phyloP scores from a whole-genome alignment of 805 yeast genomes.

The Monosporozyma yasuniensis region DNA sequence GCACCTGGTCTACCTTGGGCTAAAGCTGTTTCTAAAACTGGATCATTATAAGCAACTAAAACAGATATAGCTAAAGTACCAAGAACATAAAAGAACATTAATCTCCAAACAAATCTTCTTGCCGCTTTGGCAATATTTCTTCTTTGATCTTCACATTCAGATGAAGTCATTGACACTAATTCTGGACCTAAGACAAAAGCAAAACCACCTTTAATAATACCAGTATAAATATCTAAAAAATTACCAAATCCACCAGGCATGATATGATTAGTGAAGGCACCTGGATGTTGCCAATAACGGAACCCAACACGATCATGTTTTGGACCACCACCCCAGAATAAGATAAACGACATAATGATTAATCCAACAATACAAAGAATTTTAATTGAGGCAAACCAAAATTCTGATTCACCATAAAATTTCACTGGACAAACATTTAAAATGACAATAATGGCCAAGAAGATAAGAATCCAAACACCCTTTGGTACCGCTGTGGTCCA shows the following conservation, averaged over 20 bases:
- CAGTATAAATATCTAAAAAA: conserved; percentile 56
- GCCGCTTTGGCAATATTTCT: conserved; percentile 55
- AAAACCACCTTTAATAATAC: conserved; percentile 54
- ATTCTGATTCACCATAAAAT: conserved; percentile 35
- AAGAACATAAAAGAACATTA: conserved; percentile 49
- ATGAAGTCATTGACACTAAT: conserved; percentile 46
- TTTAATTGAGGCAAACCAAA: conserved; percentile 37
- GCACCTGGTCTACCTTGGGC: conserved; percentile 48
- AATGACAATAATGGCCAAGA: conserved; percentile 38
- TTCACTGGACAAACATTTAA: conserved; percentile 47
- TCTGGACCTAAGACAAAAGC: conserved; percentile 59
- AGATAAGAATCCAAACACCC: conserved; percentile 52
- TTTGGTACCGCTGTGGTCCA: conserved; percentile 46
- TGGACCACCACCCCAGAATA: conserved; percentile 44
- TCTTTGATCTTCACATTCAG: conserved; percentile 54
- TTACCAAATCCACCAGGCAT: conserved; percentile 49
- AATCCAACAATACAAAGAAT: conserved; percentile 39
- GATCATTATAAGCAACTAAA: conserved; percentile 47
- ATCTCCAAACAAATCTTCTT: conserved; percentile 49
- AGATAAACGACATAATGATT: conserved; percentile 36
- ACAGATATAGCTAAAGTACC: conserved; percentile 52
- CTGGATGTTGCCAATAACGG: conserved; percentile 57
- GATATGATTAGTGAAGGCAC: conserved; percentile 46
- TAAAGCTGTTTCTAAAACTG: conserved; percentile 38
- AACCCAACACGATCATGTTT: conserved; percentile 50